These are phyloP conservation scores for Xylaria castorea DNA, from an alignment of 495 filamentous ascomycete species.

Conservation along the genomic window DNA sequence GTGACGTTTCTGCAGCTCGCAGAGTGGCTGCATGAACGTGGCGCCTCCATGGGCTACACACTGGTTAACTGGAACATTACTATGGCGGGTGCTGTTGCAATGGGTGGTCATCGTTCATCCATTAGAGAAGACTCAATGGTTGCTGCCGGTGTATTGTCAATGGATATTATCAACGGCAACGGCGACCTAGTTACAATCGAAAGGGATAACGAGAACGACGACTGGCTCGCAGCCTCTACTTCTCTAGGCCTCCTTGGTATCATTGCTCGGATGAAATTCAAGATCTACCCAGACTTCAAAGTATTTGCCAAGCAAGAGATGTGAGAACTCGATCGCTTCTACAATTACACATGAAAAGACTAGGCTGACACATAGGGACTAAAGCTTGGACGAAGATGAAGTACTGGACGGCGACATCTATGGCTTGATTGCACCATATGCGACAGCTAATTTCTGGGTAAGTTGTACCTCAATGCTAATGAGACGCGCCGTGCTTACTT, in stretches of 20 bases:
- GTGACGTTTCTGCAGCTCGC: slow-evolving; percentile 60
- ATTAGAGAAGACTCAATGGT: slow-evolving; percentile 58
- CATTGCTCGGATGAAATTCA: slow-evolving; percentile 54
- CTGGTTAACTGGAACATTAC: slow-evolving; percentile 62
- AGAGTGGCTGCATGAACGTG: slow-evolving; percentile 51
- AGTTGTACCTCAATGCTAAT: neutral
- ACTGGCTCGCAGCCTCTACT: slow-evolving; percentile 58
- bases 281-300: slow-evolving; percentile 55
- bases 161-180: slow-evolving; percentile 56
- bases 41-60: slow-evolving; percentile 55
- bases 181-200: slow-evolving; percentile 50
- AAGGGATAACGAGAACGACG: slow-evolving; percentile 49
- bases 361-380: slow-evolving; percentile 16
- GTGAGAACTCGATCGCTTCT: slow-evolving; percentile 36
- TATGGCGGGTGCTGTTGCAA: slow-evolving; percentile 56
- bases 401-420: slow-evolving; percentile 57
- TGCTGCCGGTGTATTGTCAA: slow-evolving; percentile 53
- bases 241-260: slow-evolving; percentile 54
- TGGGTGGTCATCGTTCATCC: slow-evolving; percentile 57
- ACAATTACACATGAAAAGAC: neutral
- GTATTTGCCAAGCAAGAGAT: slow-evolving; percentile 56
- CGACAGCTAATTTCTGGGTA: slow-evolving; percentile 58
- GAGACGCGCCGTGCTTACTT: neutral
- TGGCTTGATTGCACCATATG: slow-evolving; percentile 55
- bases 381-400: slow-evolving; percentile 51